Evolutionary conservation across 2,329 filamentous ascomycete species (phyloP).

Genomic region (Dissoconium aciculare): DNA sequence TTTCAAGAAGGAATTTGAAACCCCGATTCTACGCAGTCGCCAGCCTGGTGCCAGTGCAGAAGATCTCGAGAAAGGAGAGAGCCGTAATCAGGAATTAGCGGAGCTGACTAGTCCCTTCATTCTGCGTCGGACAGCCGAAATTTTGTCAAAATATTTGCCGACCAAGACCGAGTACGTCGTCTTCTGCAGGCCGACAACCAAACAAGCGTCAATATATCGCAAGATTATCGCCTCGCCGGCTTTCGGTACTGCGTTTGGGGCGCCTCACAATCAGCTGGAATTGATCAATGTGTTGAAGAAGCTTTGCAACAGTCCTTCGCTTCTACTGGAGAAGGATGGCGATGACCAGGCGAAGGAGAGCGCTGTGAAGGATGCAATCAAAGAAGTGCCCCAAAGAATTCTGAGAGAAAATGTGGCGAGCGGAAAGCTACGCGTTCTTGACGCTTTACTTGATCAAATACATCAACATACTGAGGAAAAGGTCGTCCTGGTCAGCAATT

Average conservation of each 20-base stretch:
- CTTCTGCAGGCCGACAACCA: constrained; percentile 47
- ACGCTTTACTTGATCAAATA: constrained; percentile 48
- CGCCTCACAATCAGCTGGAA: constrained; percentile 47
- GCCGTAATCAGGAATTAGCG: constrained; percentile 45
- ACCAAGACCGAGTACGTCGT: constrained; percentile 54
- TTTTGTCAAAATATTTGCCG: constrained; percentile 50
- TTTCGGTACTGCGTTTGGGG: constrained; percentile 48
- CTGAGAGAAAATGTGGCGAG: constrained; percentile 44
- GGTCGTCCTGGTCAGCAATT: constrained; percentile 62
- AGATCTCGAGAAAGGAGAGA: constrained; percentile 50
- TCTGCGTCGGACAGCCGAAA: constrained; percentile 49
- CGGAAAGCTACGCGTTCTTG: constrained; percentile 52
- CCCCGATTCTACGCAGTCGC: constrained; percentile 46
- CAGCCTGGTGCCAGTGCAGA: constrained; percentile 47
- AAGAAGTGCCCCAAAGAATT: constrained; percentile 38
- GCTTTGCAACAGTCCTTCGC: constrained; percentile 54
- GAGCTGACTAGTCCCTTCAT: constrained; percentile 49
- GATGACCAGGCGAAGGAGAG: too few species aligned
- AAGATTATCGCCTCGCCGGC: constrained; percentile 49
- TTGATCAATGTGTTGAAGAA: constrained; percentile 61
- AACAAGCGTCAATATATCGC: constrained; percentile 47
- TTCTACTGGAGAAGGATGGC: constrained; percentile 39
- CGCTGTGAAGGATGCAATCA: constrained; percentile 28
- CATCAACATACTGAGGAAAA: constrained; percentile 50
- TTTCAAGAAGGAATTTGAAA: constrained; percentile 51